These are phyloP conservation scores for Mucor circinelloides DNA, from an alignment of 371 early-diverging fungal species.

Conservation along the genomic window DNA sequence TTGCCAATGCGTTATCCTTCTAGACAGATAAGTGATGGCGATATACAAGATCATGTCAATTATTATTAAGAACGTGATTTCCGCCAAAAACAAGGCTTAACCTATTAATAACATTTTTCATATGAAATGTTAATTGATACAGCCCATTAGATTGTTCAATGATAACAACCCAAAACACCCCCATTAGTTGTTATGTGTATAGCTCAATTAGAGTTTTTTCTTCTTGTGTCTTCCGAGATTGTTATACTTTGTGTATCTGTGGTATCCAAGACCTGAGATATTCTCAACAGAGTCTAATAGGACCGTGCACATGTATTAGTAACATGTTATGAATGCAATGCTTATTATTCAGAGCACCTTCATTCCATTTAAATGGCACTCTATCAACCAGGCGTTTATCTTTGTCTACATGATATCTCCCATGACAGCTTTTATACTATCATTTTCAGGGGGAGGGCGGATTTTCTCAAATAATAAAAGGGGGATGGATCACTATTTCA, in stretches of 20 bases:
- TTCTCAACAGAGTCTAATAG: not conserved
- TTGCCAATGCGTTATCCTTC: not conserved
- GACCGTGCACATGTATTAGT: not conserved
- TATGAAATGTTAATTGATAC: not conserved
- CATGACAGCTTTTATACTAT: not conserved
- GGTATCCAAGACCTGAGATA: not conserved
- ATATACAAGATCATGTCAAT: too few species aligned
- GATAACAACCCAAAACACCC: not conserved
- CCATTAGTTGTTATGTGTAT: not conserved
- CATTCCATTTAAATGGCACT: too few species aligned
- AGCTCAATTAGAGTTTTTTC: not conserved
- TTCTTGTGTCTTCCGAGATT: not conserved
- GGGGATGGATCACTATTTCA: not conserved
- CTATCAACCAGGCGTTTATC: not conserved
- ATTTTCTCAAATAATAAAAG: not conserved
- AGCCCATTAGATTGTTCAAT: not conserved
- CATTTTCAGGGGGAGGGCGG: not conserved
- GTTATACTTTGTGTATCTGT: not conserved
- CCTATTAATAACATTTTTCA: not conserved
- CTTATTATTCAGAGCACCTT: too few species aligned
- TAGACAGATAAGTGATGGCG: not conserved
- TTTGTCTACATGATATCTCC: not conserved
- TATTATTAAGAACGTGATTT: not conserved
- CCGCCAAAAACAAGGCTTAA: not conserved
- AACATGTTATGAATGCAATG: not conserved